Percentiles rank a stretch among this genome's conserved stretches.
phyloP scores from a whole-genome alignment of 2,329 filamentous ascomycete genomes.

The Trichoderma asperellum region DNA sequence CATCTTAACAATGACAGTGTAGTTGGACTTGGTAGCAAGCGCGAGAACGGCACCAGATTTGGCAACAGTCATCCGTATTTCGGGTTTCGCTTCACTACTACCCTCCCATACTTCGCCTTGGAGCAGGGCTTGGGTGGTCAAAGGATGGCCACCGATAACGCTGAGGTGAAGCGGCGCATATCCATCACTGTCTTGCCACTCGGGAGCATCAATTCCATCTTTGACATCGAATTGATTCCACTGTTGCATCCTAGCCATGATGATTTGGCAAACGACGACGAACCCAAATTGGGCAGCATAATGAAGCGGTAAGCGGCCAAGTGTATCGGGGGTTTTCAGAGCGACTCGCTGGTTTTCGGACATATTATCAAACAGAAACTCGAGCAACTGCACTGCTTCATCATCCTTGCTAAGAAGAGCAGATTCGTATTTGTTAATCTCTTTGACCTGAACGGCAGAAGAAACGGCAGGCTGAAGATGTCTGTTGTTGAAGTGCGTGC shows the following conservation, averaged over 20 bases:
- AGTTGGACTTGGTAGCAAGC: slow-evolving; percentile 87
- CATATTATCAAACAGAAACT: slow-evolving; percentile 68
- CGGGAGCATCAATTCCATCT: slow-evolving; percentile 80
- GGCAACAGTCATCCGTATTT: slow-evolving; percentile 69
- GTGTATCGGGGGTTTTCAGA: slow-evolving; percentile 71
- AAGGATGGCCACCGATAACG: slow-evolving; percentile 85
- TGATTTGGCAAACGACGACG: slow-evolving; percentile 82
- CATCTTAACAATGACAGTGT: slow-evolving; percentile 79
- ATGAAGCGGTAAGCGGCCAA: slow-evolving; percentile 84
- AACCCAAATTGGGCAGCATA: slow-evolving; percentile 96
- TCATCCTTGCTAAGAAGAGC: slow-evolving; percentile 70
- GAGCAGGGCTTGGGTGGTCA: slow-evolving; percentile 81
- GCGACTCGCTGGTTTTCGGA: slow-evolving; percentile 68
- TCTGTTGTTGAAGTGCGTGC: slow-evolving; percentile 63
- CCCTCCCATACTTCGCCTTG: slow-evolving; percentile 79
- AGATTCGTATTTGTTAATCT: slow-evolving; percentile 68
- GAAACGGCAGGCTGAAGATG: slow-evolving; percentile 81
- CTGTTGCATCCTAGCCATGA: slow-evolving; percentile 85
- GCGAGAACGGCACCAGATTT: slow-evolving; percentile 88
- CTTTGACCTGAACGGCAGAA: slow-evolving; percentile 62
- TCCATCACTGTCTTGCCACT: slow-evolving; percentile 93
- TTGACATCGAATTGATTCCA: slow-evolving; percentile 87
- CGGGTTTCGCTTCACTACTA: slow-evolving; percentile 62
- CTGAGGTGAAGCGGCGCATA: slow-evolving; percentile 89
- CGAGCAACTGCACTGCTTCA: slow-evolving; percentile 71